Base-by-base conservation (phyloP, 306 rosid species). In the Crotalaria pallida region DNA sequence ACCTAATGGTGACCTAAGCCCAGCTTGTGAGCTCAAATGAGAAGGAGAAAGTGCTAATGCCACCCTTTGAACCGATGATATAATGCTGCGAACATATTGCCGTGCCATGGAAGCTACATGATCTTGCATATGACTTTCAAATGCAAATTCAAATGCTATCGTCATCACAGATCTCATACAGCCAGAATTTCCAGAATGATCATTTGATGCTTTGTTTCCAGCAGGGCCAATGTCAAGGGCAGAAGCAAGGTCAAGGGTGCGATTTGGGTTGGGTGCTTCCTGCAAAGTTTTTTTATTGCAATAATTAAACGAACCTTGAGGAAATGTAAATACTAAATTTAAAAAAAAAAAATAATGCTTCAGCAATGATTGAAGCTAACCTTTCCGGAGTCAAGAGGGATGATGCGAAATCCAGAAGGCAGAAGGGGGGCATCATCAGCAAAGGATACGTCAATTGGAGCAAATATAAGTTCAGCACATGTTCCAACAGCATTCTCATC, bases 201-300 rank as follows among this genome's bases (percentile, higher is more conserved):
- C 99, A 56, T 79, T 85, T 3, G 92, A 79, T 4, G 91, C 76
- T 80, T 79, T 88, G 78, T 82, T 89, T 57, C 97, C 97, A 58
- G 90, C 70, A 1, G 96, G 92, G 41, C 99, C 99, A 79, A 95
- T 58, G 56, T 95, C 99, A 62, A 95, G 97, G 50, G 96, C 92
- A 70, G 99, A 95, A 19, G 99, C 99, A 83, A 95, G 96, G 75
- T 95, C 99, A 50, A 95, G 89, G 22, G 99, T 95, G 75, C 99
- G 99, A 84, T 91, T 95, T n/a, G 99, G 99, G 79, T 96, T 95
- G 71, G 99, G 83, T n/a, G 99, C 82, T 82, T 87, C 99, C 99
- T 95, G 84, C 58, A 79, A 67, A 50, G 62, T n/a, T 27, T 27
- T 65, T 69, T 68, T 19, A 24, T 50, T 27, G 53, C 45, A 26